Evolutionary conservation across 2,329 filamentous ascomycete species (phyloP).

Genomic region (Xylariaceae sp.): DNA sequence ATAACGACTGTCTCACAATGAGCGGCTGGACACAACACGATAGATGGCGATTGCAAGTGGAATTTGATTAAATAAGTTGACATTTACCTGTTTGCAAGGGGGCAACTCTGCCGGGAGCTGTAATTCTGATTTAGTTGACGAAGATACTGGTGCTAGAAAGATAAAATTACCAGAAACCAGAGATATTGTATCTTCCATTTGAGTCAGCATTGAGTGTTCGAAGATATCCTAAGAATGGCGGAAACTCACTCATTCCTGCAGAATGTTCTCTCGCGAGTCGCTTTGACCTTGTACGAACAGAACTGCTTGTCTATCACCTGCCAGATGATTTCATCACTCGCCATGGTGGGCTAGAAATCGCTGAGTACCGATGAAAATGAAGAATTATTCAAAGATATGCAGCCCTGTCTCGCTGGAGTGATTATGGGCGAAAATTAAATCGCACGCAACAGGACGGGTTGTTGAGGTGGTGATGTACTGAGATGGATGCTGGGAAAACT

Average conservation of each 20-base stretch:
- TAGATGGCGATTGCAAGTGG: too few species aligned
- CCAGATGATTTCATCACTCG: conserved; percentile 97
- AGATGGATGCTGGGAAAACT: conserved; percentile 7
- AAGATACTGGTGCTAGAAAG: too few species aligned
- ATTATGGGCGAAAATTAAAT: too few species aligned
- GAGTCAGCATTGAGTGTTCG: neutral
- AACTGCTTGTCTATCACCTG: conserved; percentile 70
- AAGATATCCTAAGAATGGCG: neutral
- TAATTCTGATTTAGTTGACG: neutral
- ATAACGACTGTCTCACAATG: conserved; percentile 17
- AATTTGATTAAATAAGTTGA: too few species aligned
- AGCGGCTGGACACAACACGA: too few species aligned
- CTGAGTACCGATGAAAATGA: too few species aligned
- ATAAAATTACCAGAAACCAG: conserved; percentile 38
- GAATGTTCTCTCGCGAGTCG: conserved; percentile 84
- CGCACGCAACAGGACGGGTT: too few species aligned
- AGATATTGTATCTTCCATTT: conserved; percentile 63
- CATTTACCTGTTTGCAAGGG: conserved; percentile 30
- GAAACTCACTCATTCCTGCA: conserved; percentile 71
- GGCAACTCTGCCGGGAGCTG: conserved; percentile 53
- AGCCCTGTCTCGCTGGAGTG: too few species aligned
- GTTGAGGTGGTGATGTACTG: neutral
- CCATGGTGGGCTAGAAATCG: too few species aligned
- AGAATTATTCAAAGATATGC: too few species aligned
- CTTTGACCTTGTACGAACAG: conserved; percentile 58